Base-by-base conservation (phyloP, 495 filamentous ascomycete genomes). In the Hyaloscypha hepaticicola region DNA sequence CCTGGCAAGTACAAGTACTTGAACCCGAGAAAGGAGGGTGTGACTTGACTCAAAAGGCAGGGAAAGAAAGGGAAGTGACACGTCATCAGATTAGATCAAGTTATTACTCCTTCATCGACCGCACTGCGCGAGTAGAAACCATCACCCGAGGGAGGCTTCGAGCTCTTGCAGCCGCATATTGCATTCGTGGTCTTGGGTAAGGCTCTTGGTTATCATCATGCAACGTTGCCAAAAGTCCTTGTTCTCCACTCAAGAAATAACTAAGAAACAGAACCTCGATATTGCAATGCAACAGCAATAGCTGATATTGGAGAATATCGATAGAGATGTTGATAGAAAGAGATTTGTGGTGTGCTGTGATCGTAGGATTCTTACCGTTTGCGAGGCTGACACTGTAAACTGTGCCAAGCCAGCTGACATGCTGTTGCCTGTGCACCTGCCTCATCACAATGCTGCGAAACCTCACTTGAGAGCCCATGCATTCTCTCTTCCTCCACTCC, bases 11-110 rank as follows among this genome's bases (percentile, higher is more conserved):
- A n/a, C n/a, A n/a, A n/a, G n/a, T n/a, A n/a, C 19, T 8, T 45
- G 4, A 16, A 45, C 11, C 19, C 38, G 16, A 45, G 38, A 45
- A 45, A 45, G 4, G 38, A 45, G 19, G 38, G 11, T 34, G 31
- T 12, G 5, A 5, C 31, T 5, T 5, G 31, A 34, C 31, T 16
- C 19, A 19, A 45, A n/a, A n/a, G n/a, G n/a, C n/a, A n/a, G n/a
- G n/a, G n/a, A n/a, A n/a, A n/a, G 6, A 45, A 4, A 9, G 38
- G 19, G 38, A 45, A 34, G 31, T 34, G 31, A 5, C 12, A 50
- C 50, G 50, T 65, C 63, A 60, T 71, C 69, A 71, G 69, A 71
- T 71, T 71, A 71, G 69, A 71, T 71, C 69, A 71, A 71, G 69
- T 71, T 64, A 33, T 45, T 34, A 62, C 25, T 66, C 65, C 66